These are phyloP conservation scores for Peronospora belbahrii DNA, from an alignment of 352 stramenopile genomes.

Conservation along the genomic window DNA sequence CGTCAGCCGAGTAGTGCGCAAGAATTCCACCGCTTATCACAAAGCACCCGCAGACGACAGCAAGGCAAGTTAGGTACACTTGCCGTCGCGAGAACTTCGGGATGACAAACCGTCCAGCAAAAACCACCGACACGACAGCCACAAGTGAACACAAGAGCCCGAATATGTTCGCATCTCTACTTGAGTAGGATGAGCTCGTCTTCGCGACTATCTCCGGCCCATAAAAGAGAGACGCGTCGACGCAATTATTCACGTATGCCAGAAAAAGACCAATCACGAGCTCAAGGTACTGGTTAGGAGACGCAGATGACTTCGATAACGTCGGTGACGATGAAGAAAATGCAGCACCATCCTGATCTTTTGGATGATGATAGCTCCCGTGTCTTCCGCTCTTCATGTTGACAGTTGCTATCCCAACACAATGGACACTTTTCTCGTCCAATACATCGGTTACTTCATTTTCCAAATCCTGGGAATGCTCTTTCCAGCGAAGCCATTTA, in stretches of 20 bases:
- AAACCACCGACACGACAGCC: conserved; percentile 56
- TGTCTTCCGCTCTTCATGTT: conserved; percentile 16
- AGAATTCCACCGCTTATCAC: conserved; percentile 61
- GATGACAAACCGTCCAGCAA: conserved; percentile 63
- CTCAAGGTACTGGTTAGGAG: conserved; percentile 38
- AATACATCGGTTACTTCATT: conserved; percentile 28
- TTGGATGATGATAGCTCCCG: conserved; percentile 12
- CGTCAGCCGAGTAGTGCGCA: conserved; percentile 51
- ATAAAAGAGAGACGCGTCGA: conserved; percentile 85
- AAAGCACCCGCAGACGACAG: conserved; percentile 64
- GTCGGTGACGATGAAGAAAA: conserved; percentile 6
- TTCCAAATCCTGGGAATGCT: conserved; percentile 42
- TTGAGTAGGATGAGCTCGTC: conserved; percentile 46
- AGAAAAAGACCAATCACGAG: conserved; percentile 70
- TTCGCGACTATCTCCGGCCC: conserved; percentile 76
- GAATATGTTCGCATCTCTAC: conserved; percentile 67
- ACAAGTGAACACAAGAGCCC: conserved; percentile 62
- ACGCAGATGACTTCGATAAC: not conserved
- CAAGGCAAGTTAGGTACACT: conserved; percentile 66
- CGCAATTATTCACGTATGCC: conserved; percentile 84
- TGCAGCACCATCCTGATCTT: conserved; percentile 9
- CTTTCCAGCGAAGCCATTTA: conserved; percentile 68
- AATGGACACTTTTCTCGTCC: conserved; percentile 29
- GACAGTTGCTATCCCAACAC: not conserved
- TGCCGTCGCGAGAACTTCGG: conserved; percentile 52